Conservation (phyloP, 345 rosid genomes). For the Gossypium anomalum region DNA sequence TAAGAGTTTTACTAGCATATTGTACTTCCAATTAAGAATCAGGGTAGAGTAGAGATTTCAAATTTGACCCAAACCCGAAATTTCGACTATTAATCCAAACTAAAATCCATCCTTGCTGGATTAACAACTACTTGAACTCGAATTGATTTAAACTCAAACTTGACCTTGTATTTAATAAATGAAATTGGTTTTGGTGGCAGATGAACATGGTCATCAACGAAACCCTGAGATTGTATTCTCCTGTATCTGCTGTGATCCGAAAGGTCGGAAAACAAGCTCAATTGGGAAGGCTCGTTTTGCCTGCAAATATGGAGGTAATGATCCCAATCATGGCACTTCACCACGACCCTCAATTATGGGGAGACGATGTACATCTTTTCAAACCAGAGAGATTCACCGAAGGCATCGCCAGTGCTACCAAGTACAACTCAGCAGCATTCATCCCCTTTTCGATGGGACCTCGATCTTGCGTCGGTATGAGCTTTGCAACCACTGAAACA, state of each 20-base stretch:
- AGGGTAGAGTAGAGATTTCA: too few species aligned
- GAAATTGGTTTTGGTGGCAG: not conserved
- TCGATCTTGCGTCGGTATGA: conserved; percentile 36
- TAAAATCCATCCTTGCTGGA: too few species aligned
- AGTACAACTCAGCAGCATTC: conserved; percentile 30
- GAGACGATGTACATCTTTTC: conserved; percentile 36
- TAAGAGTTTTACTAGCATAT: not conserved
- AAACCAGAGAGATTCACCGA: conserved; percentile 43
- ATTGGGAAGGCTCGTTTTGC: conserved; percentile 30
- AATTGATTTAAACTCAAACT: too few species aligned
- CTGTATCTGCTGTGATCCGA: conserved; percentile 13
- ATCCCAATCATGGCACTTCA: conserved; percentile 30
- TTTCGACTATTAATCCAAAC: too few species aligned
- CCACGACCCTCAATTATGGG: conserved; percentile 38
- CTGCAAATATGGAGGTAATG: conserved; percentile 16
- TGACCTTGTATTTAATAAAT: not conserved
- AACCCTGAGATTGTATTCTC: conserved; percentile 39
- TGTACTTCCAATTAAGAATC: not conserved
- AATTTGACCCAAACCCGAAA: too few species aligned
- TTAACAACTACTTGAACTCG: too few species aligned
- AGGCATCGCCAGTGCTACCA: conserved; percentile 44
- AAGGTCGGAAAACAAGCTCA: conserved; percentile 17
- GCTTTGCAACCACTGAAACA: conserved; percentile 30
- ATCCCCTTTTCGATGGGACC: conserved; percentile 43
- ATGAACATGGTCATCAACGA: conserved; percentile 31